A percentile compares a stretch with the other conserved stretches of the same genome.
Conservation (phyloP, 345 rosid genomes). For the Salix arbutifolia region DNA sequence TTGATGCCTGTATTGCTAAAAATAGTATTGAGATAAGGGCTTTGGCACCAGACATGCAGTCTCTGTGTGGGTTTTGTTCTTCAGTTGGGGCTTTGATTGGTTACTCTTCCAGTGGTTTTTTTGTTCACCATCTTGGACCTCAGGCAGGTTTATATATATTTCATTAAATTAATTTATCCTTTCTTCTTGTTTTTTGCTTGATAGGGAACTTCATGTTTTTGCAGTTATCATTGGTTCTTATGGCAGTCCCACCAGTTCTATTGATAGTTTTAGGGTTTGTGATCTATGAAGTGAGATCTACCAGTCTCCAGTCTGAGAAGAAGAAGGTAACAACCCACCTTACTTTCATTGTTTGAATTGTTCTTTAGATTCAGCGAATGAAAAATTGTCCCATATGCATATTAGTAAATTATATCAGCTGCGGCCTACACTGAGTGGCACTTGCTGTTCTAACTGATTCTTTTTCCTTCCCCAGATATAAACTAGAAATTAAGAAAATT, state of each 20-base stretch:
- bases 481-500: neutral
- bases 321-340: slow-evolving; percentile 37
- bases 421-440: neutral
- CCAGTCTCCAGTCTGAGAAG: slow-evolving; percentile 33
- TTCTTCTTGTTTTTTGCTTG: neutral
- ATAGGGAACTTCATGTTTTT: neutral
- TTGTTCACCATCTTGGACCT: slow-evolving; percentile 64
- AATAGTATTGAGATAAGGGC: slow-evolving; percentile 54
- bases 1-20: slow-evolving; percentile 81
- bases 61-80: slow-evolving; percentile 74
- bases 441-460: neutral
- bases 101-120: slow-evolving; percentile 64
- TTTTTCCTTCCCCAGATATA: neutral
- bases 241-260: slow-evolving; percentile 57
- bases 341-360: neutral
- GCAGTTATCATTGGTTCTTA: slow-evolving; percentile 58
- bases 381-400: neutral
- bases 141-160: slow-evolving; percentile 38
- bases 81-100: slow-evolving; percentile 75
- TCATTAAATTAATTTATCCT: neutral
- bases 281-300: slow-evolving; percentile 50
- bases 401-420: neutral
- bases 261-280: slow-evolving; percentile 55
- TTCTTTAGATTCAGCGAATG: neutral
- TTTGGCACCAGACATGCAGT: slow-evolving; percentile 79